A percentile compares a stretch with the other conserved stretches of the same genome.
Conservation (phyloP, 805 yeast genomes). For the Hanseniaspora jakobsenii region DNA sequence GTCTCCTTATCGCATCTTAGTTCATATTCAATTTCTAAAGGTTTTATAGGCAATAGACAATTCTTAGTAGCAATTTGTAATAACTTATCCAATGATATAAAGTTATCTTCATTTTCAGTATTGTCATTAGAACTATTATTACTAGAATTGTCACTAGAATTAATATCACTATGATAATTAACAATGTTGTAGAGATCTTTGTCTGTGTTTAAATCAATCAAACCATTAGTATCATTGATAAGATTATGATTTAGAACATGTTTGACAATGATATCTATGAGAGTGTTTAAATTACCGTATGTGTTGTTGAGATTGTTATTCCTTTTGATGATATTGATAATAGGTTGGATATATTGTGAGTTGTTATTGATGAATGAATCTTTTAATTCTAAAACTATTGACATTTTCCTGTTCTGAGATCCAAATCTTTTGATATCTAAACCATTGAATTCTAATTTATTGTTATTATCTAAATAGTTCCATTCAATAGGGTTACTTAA, state of each 20-base stretch:
- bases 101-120: too few relatives aligned
- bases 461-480: constrained; percentile 49
- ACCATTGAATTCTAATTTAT: constrained; percentile 71
- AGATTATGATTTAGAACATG: constrained; percentile 59
- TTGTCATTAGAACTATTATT: too few relatives aligned
- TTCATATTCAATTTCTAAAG: constrained; percentile 63
- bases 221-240: constrained; percentile 10
- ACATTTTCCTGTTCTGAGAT: constrained; percentile 46
- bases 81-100: constrained; percentile 40
- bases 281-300: constrained; percentile 78
- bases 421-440: constrained; percentile 79
- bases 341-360: constrained; percentile 45
- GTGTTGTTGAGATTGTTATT: constrained; percentile 42
- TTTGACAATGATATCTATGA: constrained; percentile 69
- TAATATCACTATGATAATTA: not conserved
- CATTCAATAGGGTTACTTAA: constrained; percentile 58
- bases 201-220: constrained; percentile 3
- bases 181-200: not conserved
- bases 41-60: constrained; percentile 68
- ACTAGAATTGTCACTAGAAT: too few relatives aligned
- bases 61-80: constrained; percentile 49
- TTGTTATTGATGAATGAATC: constrained; percentile 56
- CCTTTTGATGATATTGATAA: constrained; percentile 43
- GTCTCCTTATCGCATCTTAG: constrained; percentile 66
- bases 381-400: constrained; percentile 70